A percentile compares a stretch with the other conserved stretches of the same genome.
Evolutionary conservation across 306 rosid genomes (phyloP).

Genomic region (Cicer cuneatum): DNA sequence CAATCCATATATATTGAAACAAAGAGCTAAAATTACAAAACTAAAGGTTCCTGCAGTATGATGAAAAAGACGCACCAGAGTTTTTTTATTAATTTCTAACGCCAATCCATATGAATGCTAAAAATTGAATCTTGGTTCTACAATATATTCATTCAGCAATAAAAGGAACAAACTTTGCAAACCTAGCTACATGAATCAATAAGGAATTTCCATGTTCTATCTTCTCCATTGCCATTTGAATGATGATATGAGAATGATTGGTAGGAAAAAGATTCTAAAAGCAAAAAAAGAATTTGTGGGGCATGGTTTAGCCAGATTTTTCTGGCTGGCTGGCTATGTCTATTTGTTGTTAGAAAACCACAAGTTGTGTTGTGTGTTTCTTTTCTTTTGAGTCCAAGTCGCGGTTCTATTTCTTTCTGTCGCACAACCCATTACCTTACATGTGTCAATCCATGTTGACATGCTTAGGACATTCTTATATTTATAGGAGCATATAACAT

Average conservation of each 20-base stretch:
- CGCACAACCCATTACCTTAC: constrained; percentile 20
- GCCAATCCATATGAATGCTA: background rate
- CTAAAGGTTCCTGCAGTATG: constrained; percentile 1
- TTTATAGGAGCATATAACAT: constrained; percentile 6
- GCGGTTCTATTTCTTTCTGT: constrained; percentile 42
- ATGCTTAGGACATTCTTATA: background rate
- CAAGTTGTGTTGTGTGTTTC: constrained; percentile 35
- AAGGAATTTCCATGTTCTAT: constrained; percentile 43
- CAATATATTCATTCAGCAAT: constrained; percentile 36
- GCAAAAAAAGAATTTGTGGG: constrained; percentile 58
- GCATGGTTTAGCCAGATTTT: constrained; percentile 62
- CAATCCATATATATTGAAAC: background rate
- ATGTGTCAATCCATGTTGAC: constrained; percentile 45
- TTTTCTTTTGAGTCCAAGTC: constrained; percentile 40
- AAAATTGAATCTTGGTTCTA: constrained; percentile 38
- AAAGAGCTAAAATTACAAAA: constrained; percentile 27
- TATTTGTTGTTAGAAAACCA: constrained; percentile 48
- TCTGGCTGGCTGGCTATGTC: constrained; percentile 47
- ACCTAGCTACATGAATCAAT: constrained; percentile 27
- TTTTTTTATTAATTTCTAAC: background rate
- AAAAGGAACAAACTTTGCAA: constrained; percentile 40
- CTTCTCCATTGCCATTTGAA: constrained; percentile 47
- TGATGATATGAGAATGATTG: constrained; percentile 41
- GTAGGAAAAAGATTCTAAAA: constrained; percentile 41
- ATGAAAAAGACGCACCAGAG: constrained; percentile 44